Percentiles rank a stretch among this genome's conserved stretches.
Evolutionary conservation across 148 eudicot species (phyloP).

Genomic region (Arbutus unedo): DNA sequence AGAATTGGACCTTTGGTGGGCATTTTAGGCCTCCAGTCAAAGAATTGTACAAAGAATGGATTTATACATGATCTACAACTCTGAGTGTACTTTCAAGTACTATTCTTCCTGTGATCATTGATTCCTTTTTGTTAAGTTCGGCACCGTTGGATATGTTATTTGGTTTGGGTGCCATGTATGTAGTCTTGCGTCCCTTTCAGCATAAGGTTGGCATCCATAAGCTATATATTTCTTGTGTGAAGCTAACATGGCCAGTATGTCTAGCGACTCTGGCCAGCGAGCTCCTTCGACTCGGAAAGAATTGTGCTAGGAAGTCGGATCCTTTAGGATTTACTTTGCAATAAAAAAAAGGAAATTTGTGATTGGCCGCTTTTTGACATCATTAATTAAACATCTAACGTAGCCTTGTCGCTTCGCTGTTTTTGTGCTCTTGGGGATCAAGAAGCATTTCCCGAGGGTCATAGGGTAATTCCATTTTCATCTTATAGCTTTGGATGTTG

Average conservation of each 20-base stretch:
- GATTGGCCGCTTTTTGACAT: neutral
- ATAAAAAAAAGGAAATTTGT: too few relatives aligned
- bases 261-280: neutral
- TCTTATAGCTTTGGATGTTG: constrained; percentile 24
- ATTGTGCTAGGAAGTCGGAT: neutral
- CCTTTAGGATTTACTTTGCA: constrained; percentile 1
- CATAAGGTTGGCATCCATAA: neutral
- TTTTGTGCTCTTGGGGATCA: constrained; percentile 19
- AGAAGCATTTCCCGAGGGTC: constrained; percentile 19
- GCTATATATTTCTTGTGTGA: neutral
- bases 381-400: neutral
- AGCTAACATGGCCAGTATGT: neutral
- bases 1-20: too few relatives aligned
- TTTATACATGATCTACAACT: neutral
- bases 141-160: neutral
- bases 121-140: neutral
- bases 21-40: too few relatives aligned
- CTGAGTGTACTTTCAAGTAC: neutral
- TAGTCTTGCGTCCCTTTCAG: neutral
- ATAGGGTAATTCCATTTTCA: constrained; percentile 18
- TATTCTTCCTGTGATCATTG: neutral
- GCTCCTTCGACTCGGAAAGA: neutral
- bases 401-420: neutral
- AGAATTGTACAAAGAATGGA: neutral
- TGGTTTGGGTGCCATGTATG: neutral